A percentile compares a stretch with the other conserved stretches of the same genome.
Evolutionary conservation across 352 stramenopile genomes (phyloP).

Genomic region (Globisporangium perplexum): DNA sequence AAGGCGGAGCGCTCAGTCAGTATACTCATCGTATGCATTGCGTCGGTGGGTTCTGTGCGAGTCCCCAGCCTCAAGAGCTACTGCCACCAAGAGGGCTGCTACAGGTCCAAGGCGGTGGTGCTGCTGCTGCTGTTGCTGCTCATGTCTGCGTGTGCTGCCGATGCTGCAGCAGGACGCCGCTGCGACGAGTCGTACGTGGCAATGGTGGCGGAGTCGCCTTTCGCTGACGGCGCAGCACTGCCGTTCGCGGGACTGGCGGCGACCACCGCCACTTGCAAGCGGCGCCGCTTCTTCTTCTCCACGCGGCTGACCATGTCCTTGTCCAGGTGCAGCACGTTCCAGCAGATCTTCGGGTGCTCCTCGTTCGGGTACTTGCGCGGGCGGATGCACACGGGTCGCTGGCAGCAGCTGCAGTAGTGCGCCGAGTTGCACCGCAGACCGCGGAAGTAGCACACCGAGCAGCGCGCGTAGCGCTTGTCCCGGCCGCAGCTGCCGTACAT

Average conservation of each 20-base stretch:
- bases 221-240: background rate
- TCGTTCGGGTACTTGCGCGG: slow-evolving; percentile 61
- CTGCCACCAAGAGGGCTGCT: background rate
- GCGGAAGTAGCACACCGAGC: slow-evolving; percentile 71
- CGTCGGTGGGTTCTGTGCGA: background rate
- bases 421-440: slow-evolving; percentile 57
- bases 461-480: slow-evolving; percentile 65
- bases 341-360: slow-evolving; percentile 70
- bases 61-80: no score
- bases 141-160: background rate
- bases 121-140: background rate
- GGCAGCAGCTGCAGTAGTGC: slow-evolving; percentile 66
- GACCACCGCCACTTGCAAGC: slow-evolving; percentile 18
- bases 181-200: background rate
- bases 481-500: slow-evolving; percentile 62
- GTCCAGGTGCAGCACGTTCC: slow-evolving; percentile 77
- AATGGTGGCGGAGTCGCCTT: background rate
- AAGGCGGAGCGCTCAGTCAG: background rate
- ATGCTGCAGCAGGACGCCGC: background rate
- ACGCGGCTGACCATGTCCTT: slow-evolving; percentile 69
- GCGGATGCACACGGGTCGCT: slow-evolving; percentile 66
- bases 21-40: background rate
- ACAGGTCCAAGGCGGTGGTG: no score
- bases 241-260: background rate
- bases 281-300: slow-evolving; percentile 63